phyloP scores from a whole-genome alignment of 1,284 basidiomycete species.

The Puccinia novopanici region DNA sequence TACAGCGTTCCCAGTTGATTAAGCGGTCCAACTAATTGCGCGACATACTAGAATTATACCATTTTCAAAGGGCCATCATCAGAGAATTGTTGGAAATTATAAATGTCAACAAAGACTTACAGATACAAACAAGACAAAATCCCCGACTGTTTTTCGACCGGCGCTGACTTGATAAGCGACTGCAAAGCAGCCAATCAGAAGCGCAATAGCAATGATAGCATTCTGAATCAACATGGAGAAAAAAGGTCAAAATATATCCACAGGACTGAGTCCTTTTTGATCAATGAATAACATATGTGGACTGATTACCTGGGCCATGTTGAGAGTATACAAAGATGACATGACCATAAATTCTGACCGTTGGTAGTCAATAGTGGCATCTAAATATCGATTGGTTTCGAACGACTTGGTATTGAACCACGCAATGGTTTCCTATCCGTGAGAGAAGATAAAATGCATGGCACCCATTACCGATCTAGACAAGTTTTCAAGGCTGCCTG shows the following conservation, averaged over 20 bases:
- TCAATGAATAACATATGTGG: background rate
- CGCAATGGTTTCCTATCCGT: constrained; percentile 62
- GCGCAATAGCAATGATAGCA: constrained; percentile 65
- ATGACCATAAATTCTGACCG: constrained; percentile 71
- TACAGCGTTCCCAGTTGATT: constrained; percentile 56
- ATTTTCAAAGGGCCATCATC: constrained; percentile 55
- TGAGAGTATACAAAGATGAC: constrained; percentile 73
- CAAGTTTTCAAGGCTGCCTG: constrained; percentile 70
- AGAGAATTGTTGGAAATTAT: constrained; percentile 11
- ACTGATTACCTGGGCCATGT: constrained; percentile 69
- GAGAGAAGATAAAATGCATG: constrained; percentile 52
- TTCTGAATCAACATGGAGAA: constrained; percentile 59
- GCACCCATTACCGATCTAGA: constrained; percentile 32
- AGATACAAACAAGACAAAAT: constrained; percentile 55
- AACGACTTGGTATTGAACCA: constrained; percentile 80
- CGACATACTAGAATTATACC: constrained; percentile 47
- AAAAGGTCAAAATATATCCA: constrained; percentile 3
- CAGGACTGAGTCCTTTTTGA: constrained; percentile 12
- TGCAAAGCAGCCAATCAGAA: constrained; percentile 75
- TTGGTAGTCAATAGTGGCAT: constrained; percentile 76
- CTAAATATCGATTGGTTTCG: constrained; percentile 72
- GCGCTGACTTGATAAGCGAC: constrained; percentile 69
- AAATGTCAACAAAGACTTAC: constrained; percentile 51
- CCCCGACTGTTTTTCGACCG: constrained; percentile 59
- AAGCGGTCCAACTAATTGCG: constrained; percentile 52